Conservation (phyloP, 2,329 filamentous ascomycete genomes). For the Curvularia spicifera region DNA sequence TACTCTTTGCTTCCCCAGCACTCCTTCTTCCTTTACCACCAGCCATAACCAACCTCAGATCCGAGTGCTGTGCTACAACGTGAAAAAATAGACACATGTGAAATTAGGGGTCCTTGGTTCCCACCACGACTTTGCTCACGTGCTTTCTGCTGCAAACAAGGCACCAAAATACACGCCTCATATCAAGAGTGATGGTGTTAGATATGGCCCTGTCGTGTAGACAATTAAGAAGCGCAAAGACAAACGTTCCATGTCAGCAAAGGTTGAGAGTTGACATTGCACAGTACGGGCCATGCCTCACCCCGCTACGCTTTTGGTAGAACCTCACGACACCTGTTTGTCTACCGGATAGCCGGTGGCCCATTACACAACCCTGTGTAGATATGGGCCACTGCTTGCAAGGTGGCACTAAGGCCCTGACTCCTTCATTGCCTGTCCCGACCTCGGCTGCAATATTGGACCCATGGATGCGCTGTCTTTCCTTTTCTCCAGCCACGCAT, state of each 20-base stretch:
- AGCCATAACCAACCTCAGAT: neutral
- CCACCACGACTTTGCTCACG: neutral
- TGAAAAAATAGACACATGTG: neutral
- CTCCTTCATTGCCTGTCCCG: neutral
- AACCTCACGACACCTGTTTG: conserved; percentile 2
- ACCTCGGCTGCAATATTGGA: conserved; percentile 3
- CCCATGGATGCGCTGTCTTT: conserved; percentile 1
- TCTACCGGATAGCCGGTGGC: neutral
- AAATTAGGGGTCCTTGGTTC: neutral
- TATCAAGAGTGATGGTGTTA: neutral
- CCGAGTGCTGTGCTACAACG: too few relatives aligned
- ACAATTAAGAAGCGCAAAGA: neutral
- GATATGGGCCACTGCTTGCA: neutral
- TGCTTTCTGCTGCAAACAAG: neutral
- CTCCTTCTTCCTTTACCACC: neutral
- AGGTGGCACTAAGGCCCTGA: neutral
- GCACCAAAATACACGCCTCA: neutral
- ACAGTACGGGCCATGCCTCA: conserved; percentile 8
- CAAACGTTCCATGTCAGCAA: neutral
- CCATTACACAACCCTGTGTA: neutral
- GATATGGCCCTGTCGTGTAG: neutral
- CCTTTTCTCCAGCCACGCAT: neutral
- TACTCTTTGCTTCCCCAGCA: neutral
- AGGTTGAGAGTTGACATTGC: neutral
- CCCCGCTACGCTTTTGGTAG: conserved; percentile 1